Base-by-base conservation (phyloP, 768 basidiomycete genomes). In the Pleurotus giganteus region DNA sequence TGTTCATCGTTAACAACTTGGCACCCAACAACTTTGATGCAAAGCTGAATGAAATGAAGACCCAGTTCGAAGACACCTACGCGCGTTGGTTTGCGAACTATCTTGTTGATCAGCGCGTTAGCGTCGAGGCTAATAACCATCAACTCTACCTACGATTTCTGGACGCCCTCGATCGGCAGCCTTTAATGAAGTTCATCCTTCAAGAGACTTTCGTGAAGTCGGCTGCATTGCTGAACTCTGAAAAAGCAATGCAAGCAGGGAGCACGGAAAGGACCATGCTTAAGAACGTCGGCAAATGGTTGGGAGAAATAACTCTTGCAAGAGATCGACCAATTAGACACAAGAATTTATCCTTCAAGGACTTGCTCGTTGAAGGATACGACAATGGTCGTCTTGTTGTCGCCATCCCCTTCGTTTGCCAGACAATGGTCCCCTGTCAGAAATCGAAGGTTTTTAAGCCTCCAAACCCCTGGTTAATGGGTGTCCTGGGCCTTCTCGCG, bases 381-480 rank as follows among this genome's bases (percentile, higher is more conserved):
- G 96, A 98, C 63, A 91, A 81, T 57, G 89, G 91, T 44, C 86
- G 95, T 36, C 77, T 98, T 31, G 83, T 95, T 44, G 91, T 98
- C 19, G 94, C 94, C 8, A 97, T 99, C 55, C 94, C 97, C 0
- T 99, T 98, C 68, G 92, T 98, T 32, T 98, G 96, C 84, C 97
- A 97, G 71, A 89, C 94, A 1, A 81, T 99, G 43, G 91, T 94
- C 66, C 91, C 91, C 43, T 94, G 92, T 58, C 81, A 86, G 45
- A 86, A 88, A 65, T 98, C 96, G 28, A 87, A 78, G 60, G 90
- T 98, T 24, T 99, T 99, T 83, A 88, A 82, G 64, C 89, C 94
- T 17, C 97, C 97, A 23, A 99, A 98, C 68, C 97, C 97, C 1
- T 99, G 97, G 97, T 73, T 99, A 47, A 95, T 98, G 89, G 95